phyloP scores from a whole-genome alignment of 495 filamentous ascomycete genomes.

The Trichoderma gamsii region DNA sequence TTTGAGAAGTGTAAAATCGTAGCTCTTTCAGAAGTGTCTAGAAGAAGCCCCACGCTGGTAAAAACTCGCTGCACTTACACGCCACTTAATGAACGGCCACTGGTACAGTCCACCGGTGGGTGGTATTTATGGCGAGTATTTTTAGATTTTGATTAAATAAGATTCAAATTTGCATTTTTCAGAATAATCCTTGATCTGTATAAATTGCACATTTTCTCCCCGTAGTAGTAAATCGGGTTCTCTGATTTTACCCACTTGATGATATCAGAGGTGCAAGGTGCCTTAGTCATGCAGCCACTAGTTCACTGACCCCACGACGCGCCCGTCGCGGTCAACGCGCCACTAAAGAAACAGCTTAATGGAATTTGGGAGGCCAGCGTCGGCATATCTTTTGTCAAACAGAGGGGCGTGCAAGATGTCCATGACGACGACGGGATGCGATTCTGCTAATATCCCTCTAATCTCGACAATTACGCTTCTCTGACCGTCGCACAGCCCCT shows the following conservation, averaged over 20 bases:
- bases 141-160: not conserved
- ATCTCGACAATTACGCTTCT: not conserved
- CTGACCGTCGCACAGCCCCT: not conserved
- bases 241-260: conserved; percentile 19
- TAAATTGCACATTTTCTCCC: no score
- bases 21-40: not conserved
- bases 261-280: conserved; percentile 36
- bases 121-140: not conserved
- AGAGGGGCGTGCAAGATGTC: not conserved
- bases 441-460: not conserved
- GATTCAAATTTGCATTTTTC: not conserved
- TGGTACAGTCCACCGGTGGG: not conserved
- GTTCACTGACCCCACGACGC: conserved; percentile 5
- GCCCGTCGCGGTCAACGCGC: not conserved
- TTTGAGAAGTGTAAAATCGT: not conserved
- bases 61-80: not conserved
- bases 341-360: not conserved
- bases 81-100: not conserved
- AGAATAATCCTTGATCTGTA: no score
- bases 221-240: no score
- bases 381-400: not conserved
- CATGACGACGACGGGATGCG: not conserved
- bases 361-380: not conserved
- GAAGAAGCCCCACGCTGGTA: not conserved
- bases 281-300: not conserved